These are phyloP conservation scores for Neocatenulostroma microsporum DNA, from an alignment of 2,329 filamentous ascomycete genomes.

Conservation along the genomic window DNA sequence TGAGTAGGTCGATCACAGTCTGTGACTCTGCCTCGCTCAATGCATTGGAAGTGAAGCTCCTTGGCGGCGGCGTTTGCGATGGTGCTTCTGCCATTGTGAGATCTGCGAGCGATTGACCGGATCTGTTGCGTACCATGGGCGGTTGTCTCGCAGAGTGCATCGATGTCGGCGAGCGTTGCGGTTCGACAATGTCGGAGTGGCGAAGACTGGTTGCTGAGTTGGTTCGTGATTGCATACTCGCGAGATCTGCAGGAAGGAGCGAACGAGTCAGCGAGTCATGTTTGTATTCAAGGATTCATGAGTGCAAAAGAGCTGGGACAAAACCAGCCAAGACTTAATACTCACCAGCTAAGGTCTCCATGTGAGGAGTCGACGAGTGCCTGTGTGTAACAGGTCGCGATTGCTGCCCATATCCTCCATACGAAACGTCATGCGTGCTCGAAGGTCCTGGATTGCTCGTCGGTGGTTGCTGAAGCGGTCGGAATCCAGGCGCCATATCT, in stretches of 20 bases:
- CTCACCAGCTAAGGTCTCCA: slow-evolving; percentile 43
- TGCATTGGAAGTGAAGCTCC: slow-evolving; percentile 35
- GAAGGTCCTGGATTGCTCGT: slow-evolving; percentile 21
- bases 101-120: slow-evolving; percentile 38
- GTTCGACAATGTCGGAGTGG: slow-evolving; percentile 16
- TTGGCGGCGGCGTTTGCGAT: slow-evolving; percentile 34
- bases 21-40: slow-evolving; percentile 38
- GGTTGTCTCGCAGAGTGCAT: slow-evolving; percentile 7
- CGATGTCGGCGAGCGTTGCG: slow-evolving; percentile 26
- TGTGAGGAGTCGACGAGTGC: slow-evolving; percentile 38
- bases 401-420: slow-evolving; percentile 10
- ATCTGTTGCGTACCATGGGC: slow-evolving; percentile 31
- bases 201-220: slow-evolving; percentile 26
- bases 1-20: slow-evolving; percentile 38
- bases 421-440: too few relatives aligned
- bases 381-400: slow-evolving; percentile 27
- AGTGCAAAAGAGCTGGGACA: too few relatives aligned
- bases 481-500: slow-evolving; percentile 16
- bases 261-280: too few relatives aligned
- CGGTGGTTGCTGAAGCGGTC: slow-evolving; percentile 14
- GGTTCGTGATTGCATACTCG: slow-evolving; percentile 37
- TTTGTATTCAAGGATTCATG: not conserved
- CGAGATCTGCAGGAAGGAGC: slow-evolving; percentile 32
- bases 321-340: too few relatives aligned
- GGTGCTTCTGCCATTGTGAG: slow-evolving; percentile 42